phyloP scores from a whole-genome alignment of 148 eudicot genomes.

The Cornus kousa region DNA sequence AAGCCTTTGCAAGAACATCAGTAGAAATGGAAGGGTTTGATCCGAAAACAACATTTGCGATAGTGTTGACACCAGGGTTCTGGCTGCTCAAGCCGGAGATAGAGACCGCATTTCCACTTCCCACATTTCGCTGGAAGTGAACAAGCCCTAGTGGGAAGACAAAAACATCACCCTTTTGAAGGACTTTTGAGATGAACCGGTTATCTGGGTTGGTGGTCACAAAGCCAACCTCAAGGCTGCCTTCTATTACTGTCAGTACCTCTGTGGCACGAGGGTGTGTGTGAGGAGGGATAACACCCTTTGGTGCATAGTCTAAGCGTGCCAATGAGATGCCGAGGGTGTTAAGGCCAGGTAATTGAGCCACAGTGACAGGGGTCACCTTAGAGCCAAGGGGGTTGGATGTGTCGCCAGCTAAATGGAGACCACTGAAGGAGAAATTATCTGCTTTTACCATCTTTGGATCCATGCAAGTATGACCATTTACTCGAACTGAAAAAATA shows the following conservation, averaged over 20 bases:
- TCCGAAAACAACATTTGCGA: slow-evolving; percentile 10
- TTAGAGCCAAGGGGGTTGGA: slow-evolving; percentile 11
- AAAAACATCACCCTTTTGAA: slow-evolving; percentile 19
- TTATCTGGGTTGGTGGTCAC: slow-evolving; percentile 17
- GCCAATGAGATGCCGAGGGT: slow-evolving; percentile 10
- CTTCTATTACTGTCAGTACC: slow-evolving; percentile 13
- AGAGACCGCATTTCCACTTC: neutral
- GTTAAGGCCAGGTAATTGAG: slow-evolving; percentile 15
- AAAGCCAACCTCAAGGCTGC: slow-evolving; percentile 16
- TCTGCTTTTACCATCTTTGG: neutral
- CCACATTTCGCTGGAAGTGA: neutral
- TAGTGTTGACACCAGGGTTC: slow-evolving; percentile 1
- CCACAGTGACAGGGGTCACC: slow-evolving; percentile 10
- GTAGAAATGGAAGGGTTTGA: neutral
- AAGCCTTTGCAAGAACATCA: slow-evolving; percentile 14
- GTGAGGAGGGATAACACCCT: slow-evolving; percentile 17
- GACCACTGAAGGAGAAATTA: slow-evolving; percentile 18
- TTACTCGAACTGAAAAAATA: slow-evolving; percentile 1
- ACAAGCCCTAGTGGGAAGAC: slow-evolving; percentile 1
- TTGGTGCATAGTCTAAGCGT: slow-evolving; percentile 19
- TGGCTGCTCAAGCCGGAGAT: slow-evolving; percentile 1
- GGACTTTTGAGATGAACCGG: slow-evolving; percentile 10
- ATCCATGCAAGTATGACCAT: slow-evolving; percentile 15
- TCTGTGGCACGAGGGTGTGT: slow-evolving; percentile 17
- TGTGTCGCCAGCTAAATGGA: slow-evolving; percentile 14